A percentile compares a stretch with the other conserved stretches of the same genome.
Conservation (phyloP, 2,329 filamentous ascomycete genomes). For the Alternaria sp. region DNA sequence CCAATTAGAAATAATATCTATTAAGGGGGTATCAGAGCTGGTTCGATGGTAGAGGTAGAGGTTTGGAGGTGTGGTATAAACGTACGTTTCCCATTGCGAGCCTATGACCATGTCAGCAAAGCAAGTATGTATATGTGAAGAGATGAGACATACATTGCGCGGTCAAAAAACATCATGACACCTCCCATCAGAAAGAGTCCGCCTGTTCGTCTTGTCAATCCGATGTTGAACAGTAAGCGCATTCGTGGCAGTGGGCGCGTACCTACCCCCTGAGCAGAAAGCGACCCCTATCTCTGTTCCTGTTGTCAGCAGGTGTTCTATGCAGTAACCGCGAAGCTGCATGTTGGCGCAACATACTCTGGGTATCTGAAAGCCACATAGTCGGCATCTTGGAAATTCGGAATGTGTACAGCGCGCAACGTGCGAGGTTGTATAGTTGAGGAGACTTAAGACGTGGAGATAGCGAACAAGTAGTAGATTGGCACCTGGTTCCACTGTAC, state of each 20-base stretch:
- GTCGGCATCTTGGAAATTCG: slow-evolving; percentile 68
- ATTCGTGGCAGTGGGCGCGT: slow-evolving; percentile 31
- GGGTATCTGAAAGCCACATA: slow-evolving; percentile 95
- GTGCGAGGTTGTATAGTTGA: slow-evolving; percentile 10
- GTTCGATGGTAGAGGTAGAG: background rate
- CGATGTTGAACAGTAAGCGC: slow-evolving; percentile 22
- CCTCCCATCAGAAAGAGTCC: slow-evolving; percentile 95
- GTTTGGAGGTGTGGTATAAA: slow-evolving; percentile 5
- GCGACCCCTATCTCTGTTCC: slow-evolving; percentile 88
- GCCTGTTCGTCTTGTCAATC: slow-evolving; percentile 62
- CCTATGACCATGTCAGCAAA: slow-evolving; percentile 58
- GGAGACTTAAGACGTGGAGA: background rate
- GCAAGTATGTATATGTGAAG: background rate
- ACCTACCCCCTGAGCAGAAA: slow-evolving; percentile 96
- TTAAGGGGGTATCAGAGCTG: slow-evolving; percentile 10
- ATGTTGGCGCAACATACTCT: slow-evolving; percentile 72
- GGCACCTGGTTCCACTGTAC: slow-evolving; percentile 11
- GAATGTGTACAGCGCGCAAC: slow-evolving; percentile 3
- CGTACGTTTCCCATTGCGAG: slow-evolving; percentile 96
- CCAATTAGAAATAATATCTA: slow-evolving; percentile 98
- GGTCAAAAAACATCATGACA: slow-evolving; percentile 96
- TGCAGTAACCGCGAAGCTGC: background rate
- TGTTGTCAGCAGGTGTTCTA: slow-evolving; percentile 15
- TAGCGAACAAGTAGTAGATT: slow-evolving; percentile 1
- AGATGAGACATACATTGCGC: slow-evolving; percentile 77